These are phyloP conservation scores for Pichia kluyveri DNA, from an alignment of 805 yeast genomes.

Conservation along the genomic window DNA sequence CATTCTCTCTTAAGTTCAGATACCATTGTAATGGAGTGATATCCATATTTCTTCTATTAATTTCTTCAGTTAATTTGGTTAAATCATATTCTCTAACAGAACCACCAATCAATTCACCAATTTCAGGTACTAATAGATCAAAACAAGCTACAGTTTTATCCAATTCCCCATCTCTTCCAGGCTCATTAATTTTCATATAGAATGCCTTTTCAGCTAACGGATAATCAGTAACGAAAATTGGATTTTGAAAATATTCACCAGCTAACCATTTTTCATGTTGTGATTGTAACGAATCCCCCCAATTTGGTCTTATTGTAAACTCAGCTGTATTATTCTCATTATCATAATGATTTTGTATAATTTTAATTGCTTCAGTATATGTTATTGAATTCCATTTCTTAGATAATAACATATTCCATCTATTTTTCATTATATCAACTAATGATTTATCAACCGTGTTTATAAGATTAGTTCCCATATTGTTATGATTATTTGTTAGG, in stretches of 20 bases:
- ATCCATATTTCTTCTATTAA: constrained; percentile 49
- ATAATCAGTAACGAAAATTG: constrained; percentile 86
- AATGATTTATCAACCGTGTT: constrained; percentile 33
- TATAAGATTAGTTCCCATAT: constrained; percentile 24
- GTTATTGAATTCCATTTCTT: constrained; percentile 61
- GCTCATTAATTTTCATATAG: constrained; percentile 62
- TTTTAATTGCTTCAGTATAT: constrained; percentile 64
- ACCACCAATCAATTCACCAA: constrained; percentile 94
- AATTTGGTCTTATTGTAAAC: constrained; percentile 38
- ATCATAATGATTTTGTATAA: constrained; percentile 30
- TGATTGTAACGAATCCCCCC: constrained; percentile 70
- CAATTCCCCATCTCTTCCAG: constrained; percentile 18
- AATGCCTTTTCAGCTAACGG: constrained; percentile 78
- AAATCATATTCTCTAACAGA: constrained; percentile 76
- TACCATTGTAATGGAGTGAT: constrained; percentile 69
- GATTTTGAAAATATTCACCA: constrained; percentile 52
- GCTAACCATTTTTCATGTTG: constrained; percentile 93
- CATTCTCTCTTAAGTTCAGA: constrained; percentile 59
- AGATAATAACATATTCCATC: constrained; percentile 53
- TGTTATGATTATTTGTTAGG: constrained; percentile 21
- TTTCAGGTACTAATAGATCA: constrained; percentile 80
- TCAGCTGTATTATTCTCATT: constrained; percentile 17
- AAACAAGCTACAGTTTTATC: constrained; percentile 76
- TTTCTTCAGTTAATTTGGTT: constrained; percentile 36
- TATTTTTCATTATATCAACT: constrained; percentile 27